phyloP scores from a whole-genome alignment of 257 asterid genomes.

The Scutellaria minor region DNA sequence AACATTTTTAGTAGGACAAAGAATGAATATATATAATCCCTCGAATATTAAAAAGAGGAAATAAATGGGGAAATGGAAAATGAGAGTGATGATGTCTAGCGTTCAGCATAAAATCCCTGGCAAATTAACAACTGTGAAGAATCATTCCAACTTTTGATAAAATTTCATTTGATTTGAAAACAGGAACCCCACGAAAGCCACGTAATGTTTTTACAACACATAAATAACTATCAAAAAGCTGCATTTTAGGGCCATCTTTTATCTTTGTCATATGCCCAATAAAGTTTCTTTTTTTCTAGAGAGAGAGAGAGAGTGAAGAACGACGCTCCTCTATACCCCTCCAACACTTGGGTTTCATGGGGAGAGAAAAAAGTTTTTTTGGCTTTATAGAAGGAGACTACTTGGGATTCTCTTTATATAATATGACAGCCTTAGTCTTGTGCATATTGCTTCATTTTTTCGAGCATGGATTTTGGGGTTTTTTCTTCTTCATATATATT shows the following conservation, averaged over 20 bases:
- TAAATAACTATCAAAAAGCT: conserved; percentile 47
- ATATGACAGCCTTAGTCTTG: background rate
- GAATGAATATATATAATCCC: background rate
- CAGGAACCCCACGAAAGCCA: conserved; percentile 50
- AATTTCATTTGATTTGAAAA: conserved; percentile 26
- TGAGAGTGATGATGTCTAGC: conserved; percentile 49
- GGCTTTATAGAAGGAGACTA: conserved; percentile 42
- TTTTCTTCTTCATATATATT: conserved; percentile 31
- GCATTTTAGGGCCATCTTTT: conserved; percentile 45
- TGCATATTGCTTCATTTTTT: background rate
- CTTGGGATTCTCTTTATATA: conserved; percentile 60
- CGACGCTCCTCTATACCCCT: conserved; percentile 57
- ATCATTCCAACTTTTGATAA: conserved; percentile 64
- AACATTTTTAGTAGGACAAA: background rate
- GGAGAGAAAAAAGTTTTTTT: conserved; percentile 42
- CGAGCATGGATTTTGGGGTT: conserved; percentile 15
- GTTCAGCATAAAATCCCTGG: conserved; percentile 62
- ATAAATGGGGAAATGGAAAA: conserved; percentile 34
- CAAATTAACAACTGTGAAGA: conserved; percentile 11
- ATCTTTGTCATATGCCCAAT: conserved; percentile 48
- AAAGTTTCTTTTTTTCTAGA: conserved; percentile 38
- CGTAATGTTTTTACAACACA: conserved; percentile 40
- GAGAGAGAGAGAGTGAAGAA: conserved; percentile 32
- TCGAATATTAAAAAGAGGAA: conserved; percentile 5
- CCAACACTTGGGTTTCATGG: conserved; percentile 38